Percentiles rank a stretch among this genome's conserved stretches.
Conservation (phyloP, 306 rosid genomes). For the Vigna trinervia region DNA sequence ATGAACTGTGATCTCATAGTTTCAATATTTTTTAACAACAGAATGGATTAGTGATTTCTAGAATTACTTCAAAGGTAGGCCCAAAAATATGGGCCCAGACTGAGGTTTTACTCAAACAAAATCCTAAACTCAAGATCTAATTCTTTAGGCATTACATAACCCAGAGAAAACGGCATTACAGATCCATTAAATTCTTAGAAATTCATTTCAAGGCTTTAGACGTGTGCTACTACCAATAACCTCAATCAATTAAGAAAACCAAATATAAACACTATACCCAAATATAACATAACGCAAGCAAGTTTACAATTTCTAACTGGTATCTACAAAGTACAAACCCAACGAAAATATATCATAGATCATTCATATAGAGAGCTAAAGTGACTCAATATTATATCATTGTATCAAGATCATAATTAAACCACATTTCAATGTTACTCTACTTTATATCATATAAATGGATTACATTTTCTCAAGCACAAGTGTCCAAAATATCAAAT, state of each 20-base stretch:
- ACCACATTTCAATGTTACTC: constrained; percentile 6
- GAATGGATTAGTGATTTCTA: neutral
- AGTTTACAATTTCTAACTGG: neutral
- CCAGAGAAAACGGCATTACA: neutral
- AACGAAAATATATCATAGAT: constrained; percentile 6
- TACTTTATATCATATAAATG: neutral
- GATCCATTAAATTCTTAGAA: constrained; percentile 10
- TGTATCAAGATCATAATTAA: neutral
- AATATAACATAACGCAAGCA: neutral
- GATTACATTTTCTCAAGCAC: neutral
- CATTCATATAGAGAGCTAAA: constrained; percentile 20
- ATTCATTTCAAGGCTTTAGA: constrained; percentile 19
- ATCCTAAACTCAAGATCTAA: neutral
- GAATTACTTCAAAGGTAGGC: neutral
- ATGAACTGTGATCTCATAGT: neutral
- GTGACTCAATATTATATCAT: neutral
- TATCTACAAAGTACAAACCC: constrained; percentile 15
- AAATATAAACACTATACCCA: neutral
- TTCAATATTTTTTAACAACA: neutral
- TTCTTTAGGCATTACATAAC: neutral
- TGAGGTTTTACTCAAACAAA: constrained; percentile 21
- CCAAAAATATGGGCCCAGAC: neutral
- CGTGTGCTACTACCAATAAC: constrained; percentile 21
- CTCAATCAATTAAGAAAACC: constrained; percentile 17
- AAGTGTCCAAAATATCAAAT: constrained; percentile 19